Evolutionary conservation across 345 rosid genomes (phyloP).

Genomic region (Populus euphratica): DNA sequence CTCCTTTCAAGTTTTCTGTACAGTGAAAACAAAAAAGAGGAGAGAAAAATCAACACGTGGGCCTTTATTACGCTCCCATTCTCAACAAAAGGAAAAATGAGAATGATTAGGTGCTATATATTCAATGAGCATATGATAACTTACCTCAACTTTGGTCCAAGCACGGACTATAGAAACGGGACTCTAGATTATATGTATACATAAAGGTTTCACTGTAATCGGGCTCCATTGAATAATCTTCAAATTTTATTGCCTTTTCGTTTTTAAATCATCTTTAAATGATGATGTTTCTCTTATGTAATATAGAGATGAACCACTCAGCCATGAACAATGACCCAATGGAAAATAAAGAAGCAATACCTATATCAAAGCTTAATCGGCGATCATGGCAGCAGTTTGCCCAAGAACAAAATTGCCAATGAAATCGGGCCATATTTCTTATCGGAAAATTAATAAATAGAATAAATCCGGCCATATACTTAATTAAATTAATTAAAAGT

Average conservation of each 20-base stretch:
- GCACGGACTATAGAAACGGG: constrained; percentile 13
- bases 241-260: not conserved
- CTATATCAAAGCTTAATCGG: not conserved
- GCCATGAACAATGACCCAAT: not conserved
- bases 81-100: constrained; percentile 22
- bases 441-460: too few species aligned
- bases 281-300: not conserved
- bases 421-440: too few species aligned
- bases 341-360: not conserved
- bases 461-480: too few species aligned
- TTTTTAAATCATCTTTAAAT: constrained; percentile 18
- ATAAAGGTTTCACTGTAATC: not conserved
- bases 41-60: constrained; percentile 26
- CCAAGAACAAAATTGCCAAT: too few species aligned
- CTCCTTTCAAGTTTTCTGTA: constrained; percentile 1
- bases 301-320: not conserved
- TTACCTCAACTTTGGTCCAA: constrained; percentile 13
- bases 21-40: not conserved
- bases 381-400: not conserved
- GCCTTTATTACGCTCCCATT: constrained; percentile 34
- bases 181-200: constrained; percentile 10
- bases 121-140: constrained; percentile 46
- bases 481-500: not conserved
- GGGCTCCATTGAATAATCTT: constrained; percentile 7
- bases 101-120: constrained; percentile 39